phyloP scores from a whole-genome alignment of 1,139 yeast species.

The Saccharomyces pastorianus region DNA sequence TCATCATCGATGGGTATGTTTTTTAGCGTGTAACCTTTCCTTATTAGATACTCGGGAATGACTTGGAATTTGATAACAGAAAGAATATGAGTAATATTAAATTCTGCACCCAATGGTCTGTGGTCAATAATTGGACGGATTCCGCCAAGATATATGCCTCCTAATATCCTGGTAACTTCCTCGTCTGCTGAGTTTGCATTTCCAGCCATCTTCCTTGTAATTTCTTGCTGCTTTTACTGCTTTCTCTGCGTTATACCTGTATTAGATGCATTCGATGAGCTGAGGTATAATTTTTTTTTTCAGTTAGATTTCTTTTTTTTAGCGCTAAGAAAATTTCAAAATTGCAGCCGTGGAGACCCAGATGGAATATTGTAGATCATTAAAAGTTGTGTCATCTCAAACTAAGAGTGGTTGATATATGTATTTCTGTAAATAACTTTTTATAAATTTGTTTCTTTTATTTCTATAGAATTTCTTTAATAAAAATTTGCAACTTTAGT shows the following conservation, averaged over 20 bases:
- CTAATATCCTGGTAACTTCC: slow-evolving; percentile 43
- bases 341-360: background rate
- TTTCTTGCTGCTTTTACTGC: slow-evolving; percentile 1
- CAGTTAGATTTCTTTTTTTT: background rate
- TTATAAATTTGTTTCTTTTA: background rate
- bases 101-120: slow-evolving; percentile 37
- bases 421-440: background rate
- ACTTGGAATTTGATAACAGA: slow-evolving; percentile 61
- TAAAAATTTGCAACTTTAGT: slow-evolving; percentile 14
- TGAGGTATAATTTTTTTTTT: background rate
- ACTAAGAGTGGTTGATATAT: background rate
- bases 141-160: slow-evolving; percentile 57
- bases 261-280: background rate
- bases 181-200: slow-evolving; percentile 14
- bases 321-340: background rate
- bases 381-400: background rate
- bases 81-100: slow-evolving; percentile 58
- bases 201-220: slow-evolving; percentile 17
- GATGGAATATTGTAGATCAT: background rate
- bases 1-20: slow-evolving; percentile 67
- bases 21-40: slow-evolving; percentile 44
- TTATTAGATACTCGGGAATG: slow-evolving; percentile 40
- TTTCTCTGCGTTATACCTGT: background rate
- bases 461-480: background rate
- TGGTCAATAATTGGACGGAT: slow-evolving; percentile 44